Evolutionary conservation across 768 basidiomycete genomes (phyloP), one percentile per base, ranked within the genome.

Genomic region (Clitopilus passeckerianus): DNA sequence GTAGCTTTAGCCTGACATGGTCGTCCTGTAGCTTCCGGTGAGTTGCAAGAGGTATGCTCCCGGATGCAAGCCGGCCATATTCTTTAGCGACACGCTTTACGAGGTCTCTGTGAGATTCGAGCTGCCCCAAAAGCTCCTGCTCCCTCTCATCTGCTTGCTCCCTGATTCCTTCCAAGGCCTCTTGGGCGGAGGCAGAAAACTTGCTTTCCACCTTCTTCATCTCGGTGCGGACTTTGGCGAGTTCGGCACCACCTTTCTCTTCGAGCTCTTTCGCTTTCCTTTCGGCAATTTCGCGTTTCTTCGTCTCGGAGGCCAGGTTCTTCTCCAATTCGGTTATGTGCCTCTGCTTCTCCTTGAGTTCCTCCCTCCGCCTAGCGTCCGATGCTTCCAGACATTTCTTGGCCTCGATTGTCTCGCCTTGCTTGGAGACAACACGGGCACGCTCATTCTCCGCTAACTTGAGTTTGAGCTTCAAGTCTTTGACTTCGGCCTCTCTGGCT

Each of bases 401-500:
- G 12, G 77, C 61, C 5, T 89, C 86, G 0, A 67, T 71, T 0
- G 74, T 68, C 56, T 87, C 86, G 8, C 72, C 76, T 37, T 83
- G 83, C 60, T 86, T 86, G 1, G 75, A 68, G 3, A 77, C 68
- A 5, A 84, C 66, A 61, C 84, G 83, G 10, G 73, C 65, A 33
- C 79, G 78, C 59, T 87, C 87, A 59, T 85, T 79, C 61, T 90
- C 89, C 5, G 77, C 74, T 54, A 73, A 67, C 16, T 84, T 79
- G 30, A 90, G 72, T 69, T 86, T 89, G 37, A 75, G 66, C 15
- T 83, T 80, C 5, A 88, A 67, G 20, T 85, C 86, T 65, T 84
- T 89, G 66, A 89, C 67, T 67, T 90, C 87, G 0, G 75, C 70
- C 65, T 88, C 83, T 59, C 88, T 86, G 0, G 74, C 61, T 0